phyloP scores from a whole-genome alignment of 2,329 filamentous ascomycete genomes.

The Ophiocordyceps camponoti-saundersi region DNA sequence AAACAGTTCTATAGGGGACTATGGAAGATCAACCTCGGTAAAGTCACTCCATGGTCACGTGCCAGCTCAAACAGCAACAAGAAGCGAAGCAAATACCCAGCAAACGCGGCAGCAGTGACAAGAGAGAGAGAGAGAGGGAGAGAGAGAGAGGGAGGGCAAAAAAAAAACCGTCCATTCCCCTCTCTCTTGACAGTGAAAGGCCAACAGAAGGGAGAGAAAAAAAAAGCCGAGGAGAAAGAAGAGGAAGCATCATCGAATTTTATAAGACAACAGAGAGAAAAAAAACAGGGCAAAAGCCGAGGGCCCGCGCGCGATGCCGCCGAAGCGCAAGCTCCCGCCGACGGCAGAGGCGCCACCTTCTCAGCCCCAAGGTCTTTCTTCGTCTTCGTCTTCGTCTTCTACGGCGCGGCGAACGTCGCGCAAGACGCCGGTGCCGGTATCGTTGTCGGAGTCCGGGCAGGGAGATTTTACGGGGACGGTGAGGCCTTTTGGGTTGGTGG shows the following conservation, averaged over 20 bases:
- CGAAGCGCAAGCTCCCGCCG: constrained; percentile 19
- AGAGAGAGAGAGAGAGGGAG: neutral
- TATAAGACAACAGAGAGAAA: neutral
- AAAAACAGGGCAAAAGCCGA: neutral
- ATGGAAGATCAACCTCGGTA: no score
- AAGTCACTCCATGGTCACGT: no score
- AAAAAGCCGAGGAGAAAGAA: no score
- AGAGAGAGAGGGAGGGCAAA: neutral
- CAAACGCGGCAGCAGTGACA: neutral
- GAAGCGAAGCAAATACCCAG: constrained; percentile 1
- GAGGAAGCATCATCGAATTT: no score
- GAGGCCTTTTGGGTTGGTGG: constrained; percentile 17
- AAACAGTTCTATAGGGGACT: no score
- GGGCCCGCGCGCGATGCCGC: constrained; percentile 11
- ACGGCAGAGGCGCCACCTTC: constrained; percentile 4
- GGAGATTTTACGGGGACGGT: neutral
- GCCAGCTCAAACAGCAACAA: neutral
- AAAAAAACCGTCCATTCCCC: neutral
- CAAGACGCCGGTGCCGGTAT: constrained; percentile 7
- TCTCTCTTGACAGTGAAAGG: no score
- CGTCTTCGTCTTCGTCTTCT: neutral
- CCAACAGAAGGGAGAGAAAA: no score
- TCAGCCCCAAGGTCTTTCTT: no score
- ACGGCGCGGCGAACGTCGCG: constrained; percentile 20
- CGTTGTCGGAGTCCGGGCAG: constrained; percentile 6